Base-by-base conservation (phyloP, 163 green algal genomes). In the Chlorella variabilis region DNA sequence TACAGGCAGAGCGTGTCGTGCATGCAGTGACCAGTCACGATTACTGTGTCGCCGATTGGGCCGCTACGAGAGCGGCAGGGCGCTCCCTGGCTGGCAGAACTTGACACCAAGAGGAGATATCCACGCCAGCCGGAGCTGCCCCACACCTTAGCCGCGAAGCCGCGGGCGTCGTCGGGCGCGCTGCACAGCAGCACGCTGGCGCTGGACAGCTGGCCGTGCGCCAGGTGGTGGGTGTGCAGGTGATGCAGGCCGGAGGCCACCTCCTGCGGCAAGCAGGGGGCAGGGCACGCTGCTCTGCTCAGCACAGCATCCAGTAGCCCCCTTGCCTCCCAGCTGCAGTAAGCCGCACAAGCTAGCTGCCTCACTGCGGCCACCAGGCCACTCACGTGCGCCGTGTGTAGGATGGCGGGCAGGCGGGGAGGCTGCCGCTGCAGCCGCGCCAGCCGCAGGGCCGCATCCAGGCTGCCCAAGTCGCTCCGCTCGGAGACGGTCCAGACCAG, bases 151-250 rank as follows among this genome's bases (percentile, higher is more conserved):
- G 45, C 69, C 4, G 45, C 39, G 69, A 63, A 76, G 3, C n/a
- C 25, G 3, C 69, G 69, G 45, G 45, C 11, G 8, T 41, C 11
- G 29, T 45, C 38, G 18, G 34, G 9, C 9, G 21, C 69, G 15
- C 9, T 8, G 45, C 45, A 42, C 0, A 76, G 42, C 42, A 59
- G 31, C 29, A 76, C 69, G 29, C 29, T 41, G 31, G 69, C 69
- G 17, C 42, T 33, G 45, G 4, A 45, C 18, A 76, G 69, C 6
- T 61, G 29, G 42, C 45, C 45, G 31, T 63, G 45, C 20, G n/a
- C 69, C 7, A 76, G 45, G 69, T 42, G 42, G 29, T 76, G 49
- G 42, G 29, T 33, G 45, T 76, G 69, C 69, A 76, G 18, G 69
- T 63, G 49, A 4, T 41, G n/a, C 42, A 76, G 45, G 13, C 39